Percentiles rank a stretch among this genome's conserved stretches.
These are phyloP conservation scores for Irpex lacteus DNA, from an alignment of 1,284 basidiomycete genomes.

Conservation along the genomic window DNA sequence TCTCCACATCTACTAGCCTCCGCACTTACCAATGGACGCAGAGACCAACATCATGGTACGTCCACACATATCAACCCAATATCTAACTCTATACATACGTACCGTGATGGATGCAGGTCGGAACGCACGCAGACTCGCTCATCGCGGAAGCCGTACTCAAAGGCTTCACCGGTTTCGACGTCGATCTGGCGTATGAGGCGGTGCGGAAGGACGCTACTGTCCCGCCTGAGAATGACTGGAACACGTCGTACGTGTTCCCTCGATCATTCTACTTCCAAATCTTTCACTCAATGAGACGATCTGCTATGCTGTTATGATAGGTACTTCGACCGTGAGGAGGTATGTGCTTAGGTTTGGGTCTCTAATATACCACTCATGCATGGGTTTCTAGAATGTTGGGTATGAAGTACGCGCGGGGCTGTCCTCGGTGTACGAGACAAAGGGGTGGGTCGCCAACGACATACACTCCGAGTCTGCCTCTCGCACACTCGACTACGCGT, in stretches of 20 bases:
- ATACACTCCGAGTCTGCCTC: conserved; percentile 78
- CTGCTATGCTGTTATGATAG: too few species aligned
- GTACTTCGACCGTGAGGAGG: conserved; percentile 71
- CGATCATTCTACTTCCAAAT: too few species aligned
- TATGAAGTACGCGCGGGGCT: conserved; percentile 82
- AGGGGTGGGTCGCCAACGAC: conserved; percentile 79
- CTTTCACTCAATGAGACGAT: too few species aligned
- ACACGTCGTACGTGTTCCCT: conserved; percentile 51
- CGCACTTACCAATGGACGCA: too few species aligned
- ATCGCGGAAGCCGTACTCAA: conserved; percentile 77
- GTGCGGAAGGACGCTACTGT: conserved; percentile 75
- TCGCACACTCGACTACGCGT: conserved; percentile 77
- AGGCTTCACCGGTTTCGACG: conserved; percentile 62
- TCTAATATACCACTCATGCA: too few species aligned
- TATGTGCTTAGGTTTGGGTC: conserved; percentile 14
- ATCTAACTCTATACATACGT: too few species aligned
- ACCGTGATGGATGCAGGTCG: conserved; percentile 42
- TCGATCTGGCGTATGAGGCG: conserved; percentile 67
- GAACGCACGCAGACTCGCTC: conserved; percentile 78
- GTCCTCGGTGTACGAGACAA: conserved; percentile 58
- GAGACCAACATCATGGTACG: conserved; percentile 62
- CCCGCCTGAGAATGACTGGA: conserved; percentile 61
- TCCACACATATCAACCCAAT: not conserved
- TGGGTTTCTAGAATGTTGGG: conserved; percentile 64
- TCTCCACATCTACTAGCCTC: too few species aligned